phyloP scores from a whole-genome alignment of 805 yeast species.

The Wickerhamomyces sydowiorum region DNA sequence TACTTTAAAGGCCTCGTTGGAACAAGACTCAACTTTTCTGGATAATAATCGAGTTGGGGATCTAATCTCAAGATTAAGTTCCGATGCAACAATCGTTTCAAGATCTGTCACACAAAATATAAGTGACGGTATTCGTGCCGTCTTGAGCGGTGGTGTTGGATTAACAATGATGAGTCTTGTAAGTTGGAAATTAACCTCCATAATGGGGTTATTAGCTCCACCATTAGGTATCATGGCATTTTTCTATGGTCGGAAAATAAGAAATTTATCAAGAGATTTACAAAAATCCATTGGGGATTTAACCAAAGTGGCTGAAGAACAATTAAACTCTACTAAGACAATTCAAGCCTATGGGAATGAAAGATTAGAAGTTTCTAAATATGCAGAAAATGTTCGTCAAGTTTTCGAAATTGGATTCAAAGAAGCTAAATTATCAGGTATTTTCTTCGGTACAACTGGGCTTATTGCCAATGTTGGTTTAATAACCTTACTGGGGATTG shows the following conservation, averaged over 20 bases:
- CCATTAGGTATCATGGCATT: slow-evolving; percentile 76
- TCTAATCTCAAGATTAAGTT: slow-evolving; percentile 78
- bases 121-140: slow-evolving; percentile 85
- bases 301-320: slow-evolving; percentile 90
- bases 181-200: slow-evolving; percentile 74
- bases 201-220: slow-evolving; percentile 77
- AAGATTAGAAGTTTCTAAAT: slow-evolving; percentile 65
- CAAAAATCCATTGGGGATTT: slow-evolving; percentile 82
- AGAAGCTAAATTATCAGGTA: slow-evolving; percentile 76
- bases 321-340: slow-evolving; percentile 76
- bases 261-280: slow-evolving; percentile 64
- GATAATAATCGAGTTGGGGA: slow-evolving; percentile 91
- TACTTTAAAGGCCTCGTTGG: slow-evolving; percentile 68
- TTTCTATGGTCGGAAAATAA: slow-evolving; percentile 75
- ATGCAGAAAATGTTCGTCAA: slow-evolving; percentile 63
- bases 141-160: slow-evolving; percentile 81
- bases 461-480: slow-evolving; percentile 79
- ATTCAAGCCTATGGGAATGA: slow-evolving; percentile 92
- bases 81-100: slow-evolving; percentile 85
- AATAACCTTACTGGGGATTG: slow-evolving; percentile 70
- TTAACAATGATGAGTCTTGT: slow-evolving; percentile 88
- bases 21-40: slow-evolving; percentile 85
- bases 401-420: slow-evolving; percentile 63
- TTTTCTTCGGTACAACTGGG: slow-evolving; percentile 74
- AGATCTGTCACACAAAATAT: slow-evolving; percentile 82